Base-by-base conservation (phyloP, 2,329 filamentous ascomycete species). In the Penicillium paneum region DNA sequence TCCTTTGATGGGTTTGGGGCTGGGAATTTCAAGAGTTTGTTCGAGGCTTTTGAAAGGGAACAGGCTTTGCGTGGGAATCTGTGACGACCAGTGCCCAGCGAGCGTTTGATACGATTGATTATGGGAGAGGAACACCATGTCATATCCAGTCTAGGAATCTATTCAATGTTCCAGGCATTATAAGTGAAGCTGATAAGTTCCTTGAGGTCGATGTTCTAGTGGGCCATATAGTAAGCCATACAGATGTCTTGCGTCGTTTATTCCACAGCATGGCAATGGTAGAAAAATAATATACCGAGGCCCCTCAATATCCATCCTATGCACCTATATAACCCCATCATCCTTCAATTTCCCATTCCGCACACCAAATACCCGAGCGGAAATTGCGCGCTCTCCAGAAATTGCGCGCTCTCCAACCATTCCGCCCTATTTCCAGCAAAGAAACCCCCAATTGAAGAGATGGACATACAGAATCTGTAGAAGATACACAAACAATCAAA, bases 21-120 rank as follows among this genome's bases (percentile, higher is more conserved):
- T 0, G 91, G 91, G 1, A 96, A 96, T 73, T 96, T 96, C 76
- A 96, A 91, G 83, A 90, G 86, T 63, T 68, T 96, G 66, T 96
- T 96, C 67, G 90, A 96, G 79, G 91, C 91, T 0, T 94, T 96
- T 73, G 91, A 96, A 81, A 79, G 90, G 52, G 91, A 96, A 74
- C 91, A 96, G 79, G 90, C 84, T 26, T 78, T 86, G 72, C 80
- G 91, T 54, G 91, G 91, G 2, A 96, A 96, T 71, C 70, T 95
- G 74, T 90, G 17, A 54, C 6, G 13, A 54, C 6, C 15, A 3
- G 5, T 17, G 24, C n/a, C 15, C 28, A 15, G 21, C n/a, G 8
- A 10, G 24, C 49, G 3, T 8, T 29, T 28, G 10, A 45, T 24
- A 24, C 21, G 21, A 26, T 15, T 19, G 11, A 11, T n/a, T 28